Percentiles rank a stretch among this genome's conserved stretches.
These are phyloP conservation scores for Coemansia sp. DNA, from an alignment of 192 early-diverging fungal species.

Conservation along the genomic window DNA sequence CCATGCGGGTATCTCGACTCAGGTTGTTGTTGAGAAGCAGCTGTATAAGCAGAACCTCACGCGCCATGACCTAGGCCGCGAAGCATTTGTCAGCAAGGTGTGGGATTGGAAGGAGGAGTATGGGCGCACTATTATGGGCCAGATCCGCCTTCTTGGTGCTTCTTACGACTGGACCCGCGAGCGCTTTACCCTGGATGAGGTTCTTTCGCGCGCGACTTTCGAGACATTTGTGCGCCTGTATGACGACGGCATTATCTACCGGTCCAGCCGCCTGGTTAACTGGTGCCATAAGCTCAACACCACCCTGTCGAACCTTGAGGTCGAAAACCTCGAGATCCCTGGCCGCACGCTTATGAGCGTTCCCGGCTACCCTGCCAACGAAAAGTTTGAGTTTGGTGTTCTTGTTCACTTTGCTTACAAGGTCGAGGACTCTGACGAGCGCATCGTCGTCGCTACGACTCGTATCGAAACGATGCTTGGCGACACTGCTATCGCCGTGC, in stretches of 20 bases:
- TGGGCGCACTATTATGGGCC: slow-evolving; percentile 76
- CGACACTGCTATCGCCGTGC: slow-evolving; percentile 94
- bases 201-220: slow-evolving; percentile 74
- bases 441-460: slow-evolving; percentile 94
- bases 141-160: slow-evolving; percentile 84
- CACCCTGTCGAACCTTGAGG: slow-evolving; percentile 94
- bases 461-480: slow-evolving; percentile 99
- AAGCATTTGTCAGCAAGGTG: slow-evolving; percentile 80
- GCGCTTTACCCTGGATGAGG: slow-evolving; percentile 91
- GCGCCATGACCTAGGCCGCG: slow-evolving; percentile 91
- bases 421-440: slow-evolving; percentile 81
- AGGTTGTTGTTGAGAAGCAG: slow-evolving; percentile 96
- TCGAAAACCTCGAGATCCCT: slow-evolving; percentile 84
- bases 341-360: slow-evolving; percentile 83
- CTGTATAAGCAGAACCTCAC: slow-evolving; percentile 84
- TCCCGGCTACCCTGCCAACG: slow-evolving; percentile 87
- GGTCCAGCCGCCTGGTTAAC: slow-evolving; percentile 95
- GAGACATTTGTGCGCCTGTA: slow-evolving; percentile 95
- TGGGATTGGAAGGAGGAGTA: slow-evolving; percentile 96
- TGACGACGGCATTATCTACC: slow-evolving; percentile 93
- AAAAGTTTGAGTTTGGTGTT: slow-evolving; percentile 99
- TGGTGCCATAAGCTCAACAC: slow-evolving; percentile 98
- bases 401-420: slow-evolving; percentile 92
- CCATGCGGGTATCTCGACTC: slow-evolving; percentile 96
- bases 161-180: slow-evolving; percentile 93